Evolutionary conservation across 1,284 basidiomycete species (phyloP), one percentile per base, ranked within the genome.

Genomic region (Coriolopsis trogii): DNA sequence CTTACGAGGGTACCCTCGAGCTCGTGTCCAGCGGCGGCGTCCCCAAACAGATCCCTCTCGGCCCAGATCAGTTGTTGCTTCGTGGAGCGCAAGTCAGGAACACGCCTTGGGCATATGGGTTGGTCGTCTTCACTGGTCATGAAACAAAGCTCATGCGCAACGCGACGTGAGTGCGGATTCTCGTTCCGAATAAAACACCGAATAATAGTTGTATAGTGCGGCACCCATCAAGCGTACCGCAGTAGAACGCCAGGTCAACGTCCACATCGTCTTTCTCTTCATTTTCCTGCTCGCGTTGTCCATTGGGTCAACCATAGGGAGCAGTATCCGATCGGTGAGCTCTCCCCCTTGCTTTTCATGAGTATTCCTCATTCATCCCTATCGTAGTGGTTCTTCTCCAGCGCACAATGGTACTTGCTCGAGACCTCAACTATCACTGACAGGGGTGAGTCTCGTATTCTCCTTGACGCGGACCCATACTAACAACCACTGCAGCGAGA

Each of bases 81-180:
- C 86, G 97, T 45, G 97, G 97, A 1, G 95, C 97, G 16, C 97
- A 99, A 70, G 73, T 99, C 56, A 80, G 97, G 53, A 99, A 99
- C 68, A 98, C 97, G 2, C 88, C 90, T 7, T 99, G 97, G 97
- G 83, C 90, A 26, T 99, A 97, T 69, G 96, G 96, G 16, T 68
- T 99, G 2, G 89, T 90, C 28, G 91, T 98, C 25, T 98, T 96
- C 64, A 98, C 94, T 0, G 97, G 97, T 0, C 96, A 99, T 66
- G 95, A 99, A 74, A 99, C 97, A 25, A 99, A 99, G 73, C 74
- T 99, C 38, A 96, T 99, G 94, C 83, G 93, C 51, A 99, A 91
- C 60, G 88, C 89, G 36, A 98, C 96, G 91, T 93, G 65, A 73
- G 90, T 54, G 7, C n/a, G 13, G 12, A 4, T 5, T 30, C 20